A percentile compares a stretch with the other conserved stretches of the same genome.
Conservation (phyloP, 768 basidiomycete genomes). For the Naganishia friedmannii region DNA sequence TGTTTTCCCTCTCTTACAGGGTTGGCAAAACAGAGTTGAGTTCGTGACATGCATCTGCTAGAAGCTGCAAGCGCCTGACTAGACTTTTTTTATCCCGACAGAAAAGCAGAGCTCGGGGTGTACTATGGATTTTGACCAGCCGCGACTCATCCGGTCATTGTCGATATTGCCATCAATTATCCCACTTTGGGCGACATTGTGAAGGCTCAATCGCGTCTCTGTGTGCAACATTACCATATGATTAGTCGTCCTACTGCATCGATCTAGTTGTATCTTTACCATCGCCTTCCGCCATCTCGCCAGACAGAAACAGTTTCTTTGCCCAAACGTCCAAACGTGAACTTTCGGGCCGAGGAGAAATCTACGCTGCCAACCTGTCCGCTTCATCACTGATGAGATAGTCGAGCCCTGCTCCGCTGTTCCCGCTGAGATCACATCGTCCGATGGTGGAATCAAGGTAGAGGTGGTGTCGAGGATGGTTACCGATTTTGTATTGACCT, state of each 20-base stretch:
- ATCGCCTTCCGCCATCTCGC: background rate
- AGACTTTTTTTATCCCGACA: background rate
- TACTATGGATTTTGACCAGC: conserved; percentile 10
- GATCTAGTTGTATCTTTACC: background rate
- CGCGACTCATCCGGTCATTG: background rate
- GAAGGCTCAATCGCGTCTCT: background rate
- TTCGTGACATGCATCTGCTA: background rate
- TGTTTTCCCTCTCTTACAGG: background rate
- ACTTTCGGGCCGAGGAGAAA: no score
- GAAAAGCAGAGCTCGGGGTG: conserved; percentile 11
- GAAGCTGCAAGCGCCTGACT: background rate
- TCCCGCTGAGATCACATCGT: no score
- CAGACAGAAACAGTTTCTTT: no score
- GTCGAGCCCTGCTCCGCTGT: no score
- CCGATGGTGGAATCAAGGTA: no score
- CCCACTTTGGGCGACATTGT: no score
- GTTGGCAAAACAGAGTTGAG: conserved; percentile 19
- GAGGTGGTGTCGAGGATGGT: no score
- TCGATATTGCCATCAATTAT: background rate
- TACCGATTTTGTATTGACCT: no score
- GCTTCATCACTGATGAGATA: no score
- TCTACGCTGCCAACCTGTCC: no score
- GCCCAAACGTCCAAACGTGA: no score
- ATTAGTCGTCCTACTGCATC: background rate
- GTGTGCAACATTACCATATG: background rate